Evolutionary conservation across 1,284 basidiomycete genomes (phyloP), one percentile per base, ranked within the genome.

Genomic region (Sanguinoderma infundibulare): DNA sequence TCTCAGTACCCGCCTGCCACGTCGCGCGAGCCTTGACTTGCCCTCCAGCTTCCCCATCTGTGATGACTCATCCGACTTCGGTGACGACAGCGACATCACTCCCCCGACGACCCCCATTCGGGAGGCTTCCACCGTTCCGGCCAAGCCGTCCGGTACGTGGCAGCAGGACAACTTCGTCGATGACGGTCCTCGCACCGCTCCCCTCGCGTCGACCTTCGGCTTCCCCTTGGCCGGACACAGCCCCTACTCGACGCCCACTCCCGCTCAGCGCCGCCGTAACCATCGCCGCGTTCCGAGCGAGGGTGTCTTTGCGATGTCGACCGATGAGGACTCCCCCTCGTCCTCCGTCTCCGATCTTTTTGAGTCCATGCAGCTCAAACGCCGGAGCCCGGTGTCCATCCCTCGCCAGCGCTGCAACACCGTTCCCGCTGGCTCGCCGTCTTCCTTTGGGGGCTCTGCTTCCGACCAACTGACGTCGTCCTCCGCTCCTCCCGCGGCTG

Each of bases 261-360:
- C 71, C 34, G 74, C 72, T 5, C 76, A 75, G 63, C 71, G 70
- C 40, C 73, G 69, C 32, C 78, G 79, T 60, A 78, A 79, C 64
- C 87, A 89, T 68, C 75, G 74, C 39, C 82, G 87, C 55, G 78
- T 81, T 0, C 87, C 88, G 2, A 89, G 86, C 67, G 89, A 89
- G 57, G 85, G 86, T 53, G 78, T 90, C 14, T 90, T 90, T 72
- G 73, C 79, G 67, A 85, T 90, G 83, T 87, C 85, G 55, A 85
- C 86, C 50, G 87, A 90, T 64, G 89, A 90, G 70, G 86, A 87
- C 59, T 75, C 78, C 17, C 75, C 80, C 10, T 75, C 82, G 8
- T 75, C 73, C 42, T 66, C 68, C 17, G 64, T 60, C 24, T 75
- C 73, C n/a, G 79, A 81, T 40, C 65, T 75, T 3, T 74, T 77